A percentile compares a stretch with the other conserved stretches of the same genome.
Evolutionary conservation across 2,329 filamentous ascomycete species (phyloP).

Genomic region (Zymoseptoria pseudotritici): DNA sequence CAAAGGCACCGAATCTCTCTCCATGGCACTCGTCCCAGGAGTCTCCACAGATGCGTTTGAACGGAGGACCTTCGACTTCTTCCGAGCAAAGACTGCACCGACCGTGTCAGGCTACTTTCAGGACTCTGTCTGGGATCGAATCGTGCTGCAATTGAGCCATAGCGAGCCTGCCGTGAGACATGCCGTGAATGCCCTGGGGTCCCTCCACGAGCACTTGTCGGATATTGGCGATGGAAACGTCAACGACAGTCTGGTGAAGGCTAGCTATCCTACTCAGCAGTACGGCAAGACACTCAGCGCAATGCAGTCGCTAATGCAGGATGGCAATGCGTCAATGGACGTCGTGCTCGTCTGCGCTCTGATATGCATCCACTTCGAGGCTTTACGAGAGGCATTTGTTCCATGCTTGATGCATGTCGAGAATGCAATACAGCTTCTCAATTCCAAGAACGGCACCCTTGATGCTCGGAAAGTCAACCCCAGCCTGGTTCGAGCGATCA

Average conservation of each 20-base stretch:
- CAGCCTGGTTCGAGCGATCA: conserved; percentile 22
- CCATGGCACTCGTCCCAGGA: conserved; percentile 16
- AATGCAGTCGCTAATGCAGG: conserved; percentile 22
- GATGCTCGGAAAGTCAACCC: conserved; percentile 22
- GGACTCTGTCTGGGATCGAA: conserved; percentile 25
- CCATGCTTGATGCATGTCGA: conserved; percentile 28
- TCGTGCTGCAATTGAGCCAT: conserved; percentile 26
- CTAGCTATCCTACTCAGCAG: conserved; percentile 22
- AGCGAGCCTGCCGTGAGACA: conserved; percentile 26
- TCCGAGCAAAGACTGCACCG: conserved; percentile 21
- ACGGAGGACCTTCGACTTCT: conserved; percentile 25
- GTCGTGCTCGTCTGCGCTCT: conserved; percentile 26
- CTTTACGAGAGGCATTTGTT: conserved; percentile 25
- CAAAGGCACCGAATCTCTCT: conserved; percentile 10
- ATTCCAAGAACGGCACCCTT: conserved; percentile 14
- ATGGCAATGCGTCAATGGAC: conserved; percentile 18
- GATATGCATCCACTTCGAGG: conserved; percentile 29
- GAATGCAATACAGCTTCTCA: conserved; percentile 26
- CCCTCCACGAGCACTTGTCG: conserved; percentile 24
- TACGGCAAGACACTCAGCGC: conserved; percentile 28
- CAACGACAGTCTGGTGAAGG: conserved; percentile 17
- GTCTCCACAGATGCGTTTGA: conserved; percentile 21
- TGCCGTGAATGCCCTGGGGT: conserved; percentile 27
- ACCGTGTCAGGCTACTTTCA: conserved; percentile 26
- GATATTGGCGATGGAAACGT: conserved; percentile 10